Evolutionary conservation across 257 asterid genomes (phyloP).

Genomic region (Ophiorrhiza pumila): DNA sequence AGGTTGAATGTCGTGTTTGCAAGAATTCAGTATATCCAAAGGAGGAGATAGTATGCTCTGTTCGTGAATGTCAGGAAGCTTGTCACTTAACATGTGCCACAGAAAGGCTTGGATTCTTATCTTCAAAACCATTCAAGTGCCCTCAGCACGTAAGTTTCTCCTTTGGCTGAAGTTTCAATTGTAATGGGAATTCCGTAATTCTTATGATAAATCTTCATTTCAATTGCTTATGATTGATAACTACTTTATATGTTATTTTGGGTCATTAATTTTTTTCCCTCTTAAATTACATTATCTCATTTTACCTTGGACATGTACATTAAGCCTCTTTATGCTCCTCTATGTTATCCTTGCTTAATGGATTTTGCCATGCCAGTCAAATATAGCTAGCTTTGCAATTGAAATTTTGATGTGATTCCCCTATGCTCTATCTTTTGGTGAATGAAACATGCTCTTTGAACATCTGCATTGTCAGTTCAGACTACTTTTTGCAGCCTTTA

Average conservation of each 20-base stretch:
- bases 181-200: not conserved
- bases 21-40: slow-evolving; percentile 42
- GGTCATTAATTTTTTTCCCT: not conserved
- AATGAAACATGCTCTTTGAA: not conserved
- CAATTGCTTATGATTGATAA: too few relatives aligned
- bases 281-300: not conserved
- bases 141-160: slow-evolving; percentile 82
- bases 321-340: not conserved
- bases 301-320: not conserved
- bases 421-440: not conserved
- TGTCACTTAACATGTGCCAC: slow-evolving; percentile 68
- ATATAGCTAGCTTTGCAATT: not conserved
- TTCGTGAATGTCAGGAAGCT: slow-evolving; percentile 56
- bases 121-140: slow-evolving; percentile 69
- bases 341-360: not conserved
- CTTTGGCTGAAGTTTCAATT: not conserved
- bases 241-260: not conserved
- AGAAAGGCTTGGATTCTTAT: slow-evolving; percentile 43
- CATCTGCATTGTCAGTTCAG: not conserved
- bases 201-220: not conserved
- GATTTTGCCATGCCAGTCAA: not conserved
- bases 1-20: slow-evolving; percentile 74
- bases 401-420: not conserved
- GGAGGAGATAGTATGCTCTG: slow-evolving; percentile 55
- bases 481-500: not conserved